Conservation (phyloP, 768 basidiomycete genomes). For the Termitomyces heimii region DNA sequence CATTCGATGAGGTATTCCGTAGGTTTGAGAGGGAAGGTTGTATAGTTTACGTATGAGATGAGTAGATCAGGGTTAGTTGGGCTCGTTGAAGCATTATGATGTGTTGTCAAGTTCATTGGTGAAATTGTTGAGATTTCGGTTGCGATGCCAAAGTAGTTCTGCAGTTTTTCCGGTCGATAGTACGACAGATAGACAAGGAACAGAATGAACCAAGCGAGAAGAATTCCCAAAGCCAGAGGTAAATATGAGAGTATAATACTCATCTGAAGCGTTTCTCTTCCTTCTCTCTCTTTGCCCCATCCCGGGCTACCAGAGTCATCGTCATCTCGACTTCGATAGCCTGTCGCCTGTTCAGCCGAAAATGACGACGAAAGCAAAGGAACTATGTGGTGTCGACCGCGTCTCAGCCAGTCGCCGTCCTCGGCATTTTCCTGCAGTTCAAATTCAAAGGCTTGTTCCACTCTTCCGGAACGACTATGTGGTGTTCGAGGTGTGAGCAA, state of each 20-base stretch:
- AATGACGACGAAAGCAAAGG: conserved; percentile 48
- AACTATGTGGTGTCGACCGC: conserved; percentile 33
- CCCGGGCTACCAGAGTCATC: conserved; percentile 12
- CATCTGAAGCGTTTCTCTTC: conserved; percentile 14
- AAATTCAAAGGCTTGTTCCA: conserved; percentile 47
- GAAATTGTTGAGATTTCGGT: conserved; percentile 12
- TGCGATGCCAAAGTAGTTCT: conserved; percentile 34
- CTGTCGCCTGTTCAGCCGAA: conserved; percentile 20
- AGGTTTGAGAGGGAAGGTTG: conserved; percentile 51
- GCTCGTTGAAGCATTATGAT: conserved; percentile 8
- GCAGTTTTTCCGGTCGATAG: conserved; percentile 40
- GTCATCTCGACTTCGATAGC: conserved; percentile 36
- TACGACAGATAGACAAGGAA: conserved; percentile 46
- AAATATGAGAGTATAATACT: conserved; percentile 22
- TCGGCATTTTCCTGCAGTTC: conserved; percentile 35
- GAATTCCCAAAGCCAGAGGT: conserved; percentile 40
- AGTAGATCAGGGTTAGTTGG: conserved; percentile 6
- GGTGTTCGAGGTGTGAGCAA: conserved; percentile 55
- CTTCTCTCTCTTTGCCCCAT: conserved; percentile 9
- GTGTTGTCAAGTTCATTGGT: conserved; percentile 8
- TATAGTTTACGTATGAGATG: conserved; percentile 53
- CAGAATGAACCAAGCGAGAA: conserved; percentile 37
- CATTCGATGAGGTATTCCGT: conserved; percentile 55
- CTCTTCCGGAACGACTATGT: conserved; percentile 52
- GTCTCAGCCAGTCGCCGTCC: conserved; percentile 30